Base-by-base conservation (phyloP, 2,329 filamentous ascomycete genomes). In the Botrytis hyacinthi region DNA sequence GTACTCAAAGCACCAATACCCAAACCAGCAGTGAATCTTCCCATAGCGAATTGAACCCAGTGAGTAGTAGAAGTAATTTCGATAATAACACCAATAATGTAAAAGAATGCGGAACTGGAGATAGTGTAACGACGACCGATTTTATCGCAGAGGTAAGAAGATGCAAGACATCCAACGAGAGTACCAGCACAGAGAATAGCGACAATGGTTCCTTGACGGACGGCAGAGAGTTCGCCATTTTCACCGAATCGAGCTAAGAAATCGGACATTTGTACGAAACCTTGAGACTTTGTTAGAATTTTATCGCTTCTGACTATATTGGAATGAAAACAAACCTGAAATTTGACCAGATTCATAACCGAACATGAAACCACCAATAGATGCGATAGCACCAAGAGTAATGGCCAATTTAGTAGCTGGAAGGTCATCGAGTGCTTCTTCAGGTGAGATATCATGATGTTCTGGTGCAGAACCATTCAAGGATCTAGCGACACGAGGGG, bases 1-100 rank as follows among this genome's bases (percentile, higher is more conserved):
- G 91, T 90, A 9, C 88, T 90, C 0, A 92, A 83, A 32, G 87
- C 85, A 42, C 91, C 91, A 65, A 93, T 88, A 32, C 90, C 90
- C 3, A 91, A 80, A 76, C 91, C 90, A 37, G 89, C 90, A n/a
- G 91, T 85, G 76, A 90, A 86, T 62, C 91, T 85, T 66, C 90
- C 91, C 29, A 90, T 81, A 42, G 89, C 89, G 73, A 92, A 86
- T 77, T 92, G 90, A 74, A 87, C 88, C 90, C 90, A 92, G 61
- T 82, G 81, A 4, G 76, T 79, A 1, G 82, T 77, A 0, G 89
- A 89, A 0, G 89, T 85, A 72, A 90, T 89, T 84, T 95, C 79
- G 65, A 92, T 87, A 65, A 90, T 83, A 63, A 89, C 91, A 71
- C 90, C 90, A 44, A 91, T 82, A 76, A 87, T 89, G 78, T 90